Percentiles rank a stretch among this genome's conserved stretches.
Conservation (phyloP, 148 eudicot genomes). For the Suaeda aralocaspica region DNA sequence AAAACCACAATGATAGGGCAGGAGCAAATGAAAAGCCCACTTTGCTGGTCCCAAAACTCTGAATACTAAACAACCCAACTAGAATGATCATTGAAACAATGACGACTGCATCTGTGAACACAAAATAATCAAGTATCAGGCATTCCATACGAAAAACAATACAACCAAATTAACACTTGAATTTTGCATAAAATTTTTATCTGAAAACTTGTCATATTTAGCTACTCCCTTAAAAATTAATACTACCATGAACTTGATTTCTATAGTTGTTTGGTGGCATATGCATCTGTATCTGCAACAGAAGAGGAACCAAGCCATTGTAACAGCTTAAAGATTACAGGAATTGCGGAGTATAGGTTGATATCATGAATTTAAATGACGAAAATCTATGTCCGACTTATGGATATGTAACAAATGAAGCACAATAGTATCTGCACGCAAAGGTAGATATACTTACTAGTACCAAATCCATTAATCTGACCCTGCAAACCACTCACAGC, state of each 20-base stretch:
- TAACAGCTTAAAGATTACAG: too few species aligned
- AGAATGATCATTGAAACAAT: constrained; percentile 72
- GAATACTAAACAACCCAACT: constrained; percentile 84
- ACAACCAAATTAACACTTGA: not conserved
- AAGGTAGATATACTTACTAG: constrained; percentile 48
- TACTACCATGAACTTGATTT: not conserved
- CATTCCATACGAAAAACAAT: not conserved
- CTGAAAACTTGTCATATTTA: not conserved
- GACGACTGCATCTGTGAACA: constrained; percentile 68
- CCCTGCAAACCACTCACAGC: constrained; percentile 97
- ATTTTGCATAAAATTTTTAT: not conserved
- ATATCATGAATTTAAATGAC: too few species aligned
- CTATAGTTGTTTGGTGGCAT: not conserved
- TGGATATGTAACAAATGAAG: not conserved
- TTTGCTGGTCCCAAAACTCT: constrained; percentile 91
- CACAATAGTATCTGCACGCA: not conserved
- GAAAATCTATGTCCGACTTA: not conserved
- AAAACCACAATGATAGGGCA: constrained; percentile 89
- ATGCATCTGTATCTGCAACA: not conserved
- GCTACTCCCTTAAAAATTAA: not conserved
- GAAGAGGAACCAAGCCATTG: too few species aligned
- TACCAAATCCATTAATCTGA: constrained; percentile 70
- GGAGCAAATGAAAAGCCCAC: constrained; percentile 93
- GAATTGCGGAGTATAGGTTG: too few species aligned
- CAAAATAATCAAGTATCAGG: not conserved